Evolutionary conservation across 441 rosid species (phyloP), one percentile per base, ranked within the genome.

Genomic region (Syzygium malaccense): DNA sequence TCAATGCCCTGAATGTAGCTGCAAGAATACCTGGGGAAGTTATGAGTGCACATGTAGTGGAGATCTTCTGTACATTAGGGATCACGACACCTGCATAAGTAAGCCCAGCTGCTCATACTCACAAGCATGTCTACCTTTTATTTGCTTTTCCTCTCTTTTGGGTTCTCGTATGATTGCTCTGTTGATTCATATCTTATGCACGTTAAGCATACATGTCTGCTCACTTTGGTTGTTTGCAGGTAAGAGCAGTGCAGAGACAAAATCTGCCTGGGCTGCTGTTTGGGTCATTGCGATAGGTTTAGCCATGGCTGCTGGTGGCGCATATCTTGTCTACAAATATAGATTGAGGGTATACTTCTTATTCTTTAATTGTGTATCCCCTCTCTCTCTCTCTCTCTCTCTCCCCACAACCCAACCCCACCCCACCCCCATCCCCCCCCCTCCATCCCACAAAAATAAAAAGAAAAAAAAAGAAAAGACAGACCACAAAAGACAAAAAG

Each of bases 1-100:
- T 86, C 99, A 96, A 88, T 98, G 99, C 91, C 92, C 96, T 41
- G 97, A 93, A 79, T 98, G 99, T 92, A 96, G 93, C 91, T 98
- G 99, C 95, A 95, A 96, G 92, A 91, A 98, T 89, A 96, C 98
- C 41, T 98, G 99, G 99, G 99, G 99, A 86, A 96, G 99, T 91
- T 98, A 97, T 33, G 98, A 98, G 56, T 98, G 99, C 92, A 93
- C 93, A 84, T 98, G 99, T 90, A 93, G 99, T 26, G 96, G 95
- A 54, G 95, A 93, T 92, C 96, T 97, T 89, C 93, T 98, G 88
- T 98, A 98, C 91, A 97, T 98, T 51, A 94, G 95, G 92, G 99
- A 98, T 89, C 99, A 98, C 37, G 99, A 96, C 91, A 93, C 99
- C 87, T 98, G 99, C 97, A 96, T 98, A 92, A 96, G 99, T 98